A percentile compares a stretch with the other conserved stretches of the same genome.
phyloP scores from a whole-genome alignment of 768 basidiomycete genomes.

The Suillus cothurnatus region DNA sequence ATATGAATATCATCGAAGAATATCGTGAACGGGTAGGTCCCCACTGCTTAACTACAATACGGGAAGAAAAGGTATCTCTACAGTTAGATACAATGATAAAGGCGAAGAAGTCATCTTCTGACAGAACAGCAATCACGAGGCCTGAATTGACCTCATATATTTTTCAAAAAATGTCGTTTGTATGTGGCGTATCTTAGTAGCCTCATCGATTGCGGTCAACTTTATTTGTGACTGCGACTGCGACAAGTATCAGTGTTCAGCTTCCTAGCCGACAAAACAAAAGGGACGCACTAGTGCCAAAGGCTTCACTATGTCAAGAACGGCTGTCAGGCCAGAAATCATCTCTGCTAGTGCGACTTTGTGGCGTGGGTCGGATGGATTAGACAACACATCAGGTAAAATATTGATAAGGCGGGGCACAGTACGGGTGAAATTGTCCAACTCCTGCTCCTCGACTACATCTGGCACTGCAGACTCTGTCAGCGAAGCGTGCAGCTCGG shows the following conservation, averaged over 20 bases:
- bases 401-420: slow-evolving; percentile 67
- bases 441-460: slow-evolving; percentile 47
- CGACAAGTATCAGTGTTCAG: slow-evolving; percentile 1
- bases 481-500: slow-evolving; percentile 50
- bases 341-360: slow-evolving; percentile 73
- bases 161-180: slow-evolving; percentile 63
- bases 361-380: slow-evolving; percentile 62
- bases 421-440: slow-evolving; percentile 60
- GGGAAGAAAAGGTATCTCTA: neutral
- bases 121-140: slow-evolving; percentile 20
- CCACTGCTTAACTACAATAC: neutral
- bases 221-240: slow-evolving; percentile 47
- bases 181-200: slow-evolving; percentile 62
- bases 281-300: slow-evolving; percentile 55
- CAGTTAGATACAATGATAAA: slow-evolving; percentile 1
- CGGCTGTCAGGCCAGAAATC: slow-evolving; percentile 59
- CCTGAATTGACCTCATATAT: slow-evolving; percentile 61
- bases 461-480: slow-evolving; percentile 48
- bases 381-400: slow-evolving; percentile 67
- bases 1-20: neutral
- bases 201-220: slow-evolving; percentile 51
- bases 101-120: neutral
- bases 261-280: slow-evolving; percentile 6
- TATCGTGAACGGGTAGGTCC: neutral
- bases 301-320: slow-evolving; percentile 63